Percentiles rank a stretch among this genome's conserved stretches.
Evolutionary conservation across 1,139 yeast species (phyloP).

Genomic region (Saccharomyces hybrid): DNA sequence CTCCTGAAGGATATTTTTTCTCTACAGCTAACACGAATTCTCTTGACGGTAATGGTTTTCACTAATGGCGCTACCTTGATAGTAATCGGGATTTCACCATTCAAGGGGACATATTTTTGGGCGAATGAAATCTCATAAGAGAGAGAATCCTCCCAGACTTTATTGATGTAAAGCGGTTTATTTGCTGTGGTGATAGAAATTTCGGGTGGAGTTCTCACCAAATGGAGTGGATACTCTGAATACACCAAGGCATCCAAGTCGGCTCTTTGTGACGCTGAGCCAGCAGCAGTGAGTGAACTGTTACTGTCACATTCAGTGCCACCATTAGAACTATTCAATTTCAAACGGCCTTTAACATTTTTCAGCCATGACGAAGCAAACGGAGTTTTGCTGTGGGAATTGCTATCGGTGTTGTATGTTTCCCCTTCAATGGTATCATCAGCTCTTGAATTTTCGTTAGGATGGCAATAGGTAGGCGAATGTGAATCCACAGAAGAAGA

Average conservation of each 20-base stretch:
- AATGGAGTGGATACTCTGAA: conserved; percentile 21
- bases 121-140: conserved; percentile 76
- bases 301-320: background rate
- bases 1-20: conserved; percentile 68
- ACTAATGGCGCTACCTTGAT: conserved; percentile 68
- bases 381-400: background rate
- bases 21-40: conserved; percentile 63
- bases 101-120: conserved; percentile 63
- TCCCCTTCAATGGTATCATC: background rate
- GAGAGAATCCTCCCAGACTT: conserved; percentile 74
- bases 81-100: conserved; percentile 52
- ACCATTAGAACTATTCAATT: background rate
- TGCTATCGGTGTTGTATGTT: background rate
- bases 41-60: conserved; percentile 58
- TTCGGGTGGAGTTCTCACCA: conserved; percentile 75
- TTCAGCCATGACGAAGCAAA: background rate
- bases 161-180: conserved; percentile 74
- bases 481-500: background rate
- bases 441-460: background rate
- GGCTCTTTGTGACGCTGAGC: conserved; percentile 1
- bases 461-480: background rate
- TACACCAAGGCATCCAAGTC: too few relatives aligned
- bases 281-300: background rate
- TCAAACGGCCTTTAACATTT: background rate
- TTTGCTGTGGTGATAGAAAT: conserved; percentile 64